Percentiles rank a stretch among this genome's conserved stretches.
Conservation (phyloP, 1,284 basidiomycete species). For the Ceratobasidium theobromae region DNA sequence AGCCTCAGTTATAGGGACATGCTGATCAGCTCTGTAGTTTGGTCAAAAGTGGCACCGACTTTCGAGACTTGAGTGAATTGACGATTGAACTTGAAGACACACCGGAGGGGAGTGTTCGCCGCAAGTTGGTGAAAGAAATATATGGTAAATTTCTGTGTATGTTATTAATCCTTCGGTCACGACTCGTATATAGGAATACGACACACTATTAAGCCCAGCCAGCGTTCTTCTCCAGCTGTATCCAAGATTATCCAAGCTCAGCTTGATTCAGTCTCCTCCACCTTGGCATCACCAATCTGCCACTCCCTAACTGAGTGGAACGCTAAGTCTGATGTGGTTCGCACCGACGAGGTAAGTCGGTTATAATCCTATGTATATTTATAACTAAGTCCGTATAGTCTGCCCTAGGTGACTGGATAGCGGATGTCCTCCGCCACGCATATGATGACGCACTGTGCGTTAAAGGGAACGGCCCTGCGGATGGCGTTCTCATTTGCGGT, state of each 20-base stretch:
- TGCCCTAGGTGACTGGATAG: constrained; percentile 84
- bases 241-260: constrained; percentile 63
- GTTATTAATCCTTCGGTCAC: not conserved
- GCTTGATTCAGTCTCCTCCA: constrained; percentile 68
- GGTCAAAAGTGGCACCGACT: constrained; percentile 89
- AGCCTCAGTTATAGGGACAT: not conserved
- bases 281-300: constrained; percentile 74
- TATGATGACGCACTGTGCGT: constrained; percentile 78
- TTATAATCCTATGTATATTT: too few species aligned
- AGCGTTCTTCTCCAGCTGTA: constrained; percentile 60
- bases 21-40: constrained; percentile 46
- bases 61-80: constrained; percentile 81
- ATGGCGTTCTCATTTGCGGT: constrained; percentile 81
- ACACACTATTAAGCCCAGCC: constrained; percentile 62
- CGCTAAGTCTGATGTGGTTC: constrained; percentile 71
- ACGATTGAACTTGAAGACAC: constrained; percentile 63
- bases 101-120: constrained; percentile 63
- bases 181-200: constrained; percentile 54
- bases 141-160: constrained; percentile 49
- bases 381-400: constrained; percentile 50
- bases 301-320: constrained; percentile 70
- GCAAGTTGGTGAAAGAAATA: constrained; percentile 64
- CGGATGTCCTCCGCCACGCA: constrained; percentile 81
- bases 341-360: constrained; percentile 60
- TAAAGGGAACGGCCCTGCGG: constrained; percentile 63